A percentile compares a stretch with the other conserved stretches of the same genome.
Evolutionary conservation across 129 eudicot genomes (phyloP).

Genomic region (Lactuca saligna): DNA sequence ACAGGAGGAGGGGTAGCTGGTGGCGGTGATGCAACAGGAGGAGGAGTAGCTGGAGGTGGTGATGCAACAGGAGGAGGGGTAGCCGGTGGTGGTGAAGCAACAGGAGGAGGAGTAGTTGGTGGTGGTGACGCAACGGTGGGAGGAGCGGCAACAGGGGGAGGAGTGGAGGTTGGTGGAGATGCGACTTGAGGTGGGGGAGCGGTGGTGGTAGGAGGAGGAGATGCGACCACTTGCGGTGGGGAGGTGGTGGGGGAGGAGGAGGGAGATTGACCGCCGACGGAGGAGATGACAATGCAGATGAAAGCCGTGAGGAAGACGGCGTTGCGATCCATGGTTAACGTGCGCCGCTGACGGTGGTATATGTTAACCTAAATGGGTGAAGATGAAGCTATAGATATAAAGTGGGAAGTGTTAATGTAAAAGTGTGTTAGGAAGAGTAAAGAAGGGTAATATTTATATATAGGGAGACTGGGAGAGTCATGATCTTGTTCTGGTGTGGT

Average conservation of each 20-base stretch:
- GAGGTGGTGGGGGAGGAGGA: conserved; percentile 62
- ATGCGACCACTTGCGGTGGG: conserved; percentile 11
- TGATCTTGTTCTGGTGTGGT: conserved; percentile 33
- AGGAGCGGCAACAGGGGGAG: conserved; percentile 48
- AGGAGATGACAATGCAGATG: conserved; percentile 69
- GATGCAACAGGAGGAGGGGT: conserved; percentile 35
- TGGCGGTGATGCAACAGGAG: conserved; percentile 36
- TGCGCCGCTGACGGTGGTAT: conserved; percentile 22
- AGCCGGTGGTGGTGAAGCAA: conserved; percentile 36
- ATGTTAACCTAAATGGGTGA: conserved; percentile 4
- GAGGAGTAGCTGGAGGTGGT: conserved; percentile 44
- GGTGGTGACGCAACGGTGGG: conserved; percentile 30
- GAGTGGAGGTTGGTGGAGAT: conserved; percentile 15
- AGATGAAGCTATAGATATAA: background rate
- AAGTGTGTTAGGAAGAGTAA: conserved; percentile 23
- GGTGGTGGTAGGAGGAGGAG: conserved; percentile 43
- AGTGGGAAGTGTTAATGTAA: conserved; percentile 15
- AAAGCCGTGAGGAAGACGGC: conserved; percentile 38
- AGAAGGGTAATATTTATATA: conserved; percentile 10
- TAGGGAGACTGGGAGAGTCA: conserved; percentile 14
- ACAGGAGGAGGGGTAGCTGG: conserved; percentile 36
- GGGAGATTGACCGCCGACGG: conserved; percentile 73
- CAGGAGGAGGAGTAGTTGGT: conserved; percentile 41
- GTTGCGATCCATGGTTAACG: conserved; percentile 48
- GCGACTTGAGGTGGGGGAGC: conserved; percentile 43